These are phyloP conservation scores for Pseudocercospora pini-densiflorae DNA, from an alignment of 2,329 filamentous ascomycete genomes.

Conservation along the genomic window DNA sequence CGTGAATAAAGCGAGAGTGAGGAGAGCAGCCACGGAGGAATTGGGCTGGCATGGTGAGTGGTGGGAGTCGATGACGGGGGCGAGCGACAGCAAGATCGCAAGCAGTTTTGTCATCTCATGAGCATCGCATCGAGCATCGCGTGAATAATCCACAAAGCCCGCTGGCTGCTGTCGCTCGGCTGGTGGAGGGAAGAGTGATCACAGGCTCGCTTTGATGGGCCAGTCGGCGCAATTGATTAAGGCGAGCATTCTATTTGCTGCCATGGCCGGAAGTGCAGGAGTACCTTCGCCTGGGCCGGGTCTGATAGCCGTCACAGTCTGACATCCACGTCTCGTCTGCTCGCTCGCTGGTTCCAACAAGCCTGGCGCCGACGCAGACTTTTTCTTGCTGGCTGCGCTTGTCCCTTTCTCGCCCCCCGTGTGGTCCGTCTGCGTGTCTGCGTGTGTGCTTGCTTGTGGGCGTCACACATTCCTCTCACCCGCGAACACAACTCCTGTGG, in stretches of 20 bases:
- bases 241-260: constrained; percentile 6
- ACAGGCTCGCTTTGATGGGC: constrained; percentile 11
- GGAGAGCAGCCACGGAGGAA: too few relatives aligned
- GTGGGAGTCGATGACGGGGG: neutral
- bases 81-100: neutral
- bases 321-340: neutral
- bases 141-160: neutral
- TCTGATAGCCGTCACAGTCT: neutral
- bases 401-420: neutral
- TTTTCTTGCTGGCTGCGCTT: constrained; percentile 2
- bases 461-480: constrained; percentile 7
- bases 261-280: neutral
- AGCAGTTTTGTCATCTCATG: constrained; percentile 4
- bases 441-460: neutral
- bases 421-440: constrained; percentile 3
- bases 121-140: neutral
- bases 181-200: neutral
- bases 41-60: neutral
- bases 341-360: neutral
- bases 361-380: constrained; percentile 7
- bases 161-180: neutral
- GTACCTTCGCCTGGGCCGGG: neutral
- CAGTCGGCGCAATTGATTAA: constrained; percentile 9
- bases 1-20: neutral
- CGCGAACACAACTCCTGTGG: neutral